Evolutionary conservation across 192 early-diverging fungal genomes (phyloP), one percentile per base, ranked within the genome.

Genomic region (Backusella sp.): DNA sequence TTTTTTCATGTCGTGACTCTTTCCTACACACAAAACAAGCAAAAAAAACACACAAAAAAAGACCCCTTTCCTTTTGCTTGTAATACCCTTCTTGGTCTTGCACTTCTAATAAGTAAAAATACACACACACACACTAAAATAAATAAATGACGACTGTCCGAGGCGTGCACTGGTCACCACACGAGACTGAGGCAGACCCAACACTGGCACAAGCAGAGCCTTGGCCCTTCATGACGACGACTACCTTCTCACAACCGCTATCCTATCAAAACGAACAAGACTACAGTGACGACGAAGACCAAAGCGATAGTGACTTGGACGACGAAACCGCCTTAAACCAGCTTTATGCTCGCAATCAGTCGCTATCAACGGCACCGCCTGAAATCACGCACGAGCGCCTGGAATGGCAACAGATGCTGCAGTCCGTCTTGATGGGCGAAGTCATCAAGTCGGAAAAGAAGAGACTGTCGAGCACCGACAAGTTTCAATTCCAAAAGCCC

Each of bases 321-420:
- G 66, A 76, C 34, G 73, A 74, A 67, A 74, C 68, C 32, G 76
- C 68, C 7, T 66, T 77, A 11, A 81, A 74, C 53, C 72, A 71
- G 52, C 67, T 77, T 14, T 77, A 77, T 67, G 66, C 67, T 30
- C 73, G 73, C 21, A 62, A 72, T 26, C 68, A 70, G 34, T 74
- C 73, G 6, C 34, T 77, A 5, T 74, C 76, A 7, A 59, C 76
- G 19, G 66, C 72, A 19, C 73, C 73, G 6, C 75, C 75, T 37
- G 86, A 88, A 68, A 86, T 85, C 59, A 76, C 80, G 49, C 84
- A 85, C 28, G 95, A 96, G 76, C 89, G 95, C 49, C 79, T 87
- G 14, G 93, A 95, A 75, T 96, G 95, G 95, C 95, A 94, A 53
- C 88, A 90, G 52, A 94, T 96, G 93, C 83, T 96, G 4, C 85